Base-by-base conservation (phyloP, 176 grass and related monocot species). In the Raddia guianensis region DNA sequence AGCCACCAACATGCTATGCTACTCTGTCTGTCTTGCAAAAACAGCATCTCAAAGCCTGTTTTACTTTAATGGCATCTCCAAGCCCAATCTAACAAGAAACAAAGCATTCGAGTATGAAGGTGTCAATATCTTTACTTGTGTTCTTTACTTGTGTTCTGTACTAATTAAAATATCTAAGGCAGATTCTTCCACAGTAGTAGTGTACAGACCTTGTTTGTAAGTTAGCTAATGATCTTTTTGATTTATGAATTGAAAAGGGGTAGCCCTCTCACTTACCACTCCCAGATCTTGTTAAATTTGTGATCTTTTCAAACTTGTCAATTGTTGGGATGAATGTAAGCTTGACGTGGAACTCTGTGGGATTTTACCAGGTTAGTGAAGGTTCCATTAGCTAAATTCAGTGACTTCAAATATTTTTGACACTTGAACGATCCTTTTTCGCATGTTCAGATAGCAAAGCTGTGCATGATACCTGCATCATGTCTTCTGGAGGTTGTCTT, bases 161-260 rank as follows among this genome's bases (percentile, higher is more conserved):
- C 13, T 21, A 37, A n/a, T n/a, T n/a, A 10, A 16, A 69, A 34
- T 69, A 68, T 68, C 19, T 18, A 14, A 27, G 45, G 7, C 64
- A 57, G 27, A 13, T 47, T 58, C 40, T 33, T 33, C 12, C 43
- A 15, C 56, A 16, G 12, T 70, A 4, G 50, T 68, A 55, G 12
- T 34, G 63, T 40, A 56, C 3, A 56, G 12, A 35, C n/a, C 50
- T 45, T 45, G 62, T 10, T 67, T 43, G 18, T 45, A 43, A 33
- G 35, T 80, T 57, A n/a, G 63, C 19, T 57, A 63, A 9, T 56
- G 9, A 85, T 46, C 20, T 85, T 73, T 66, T 11, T 57, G 49
- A 5, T n/a, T 48, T 2, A 49, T 15, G 33, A 77, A 48, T 20
- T 8, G 16, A 13, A 18, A 18, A 62, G 63, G 8, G 58, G 44